phyloP scores from a whole-genome alignment of 768 basidiomycete species.

The Tricholoma hemisulphureum region DNA sequence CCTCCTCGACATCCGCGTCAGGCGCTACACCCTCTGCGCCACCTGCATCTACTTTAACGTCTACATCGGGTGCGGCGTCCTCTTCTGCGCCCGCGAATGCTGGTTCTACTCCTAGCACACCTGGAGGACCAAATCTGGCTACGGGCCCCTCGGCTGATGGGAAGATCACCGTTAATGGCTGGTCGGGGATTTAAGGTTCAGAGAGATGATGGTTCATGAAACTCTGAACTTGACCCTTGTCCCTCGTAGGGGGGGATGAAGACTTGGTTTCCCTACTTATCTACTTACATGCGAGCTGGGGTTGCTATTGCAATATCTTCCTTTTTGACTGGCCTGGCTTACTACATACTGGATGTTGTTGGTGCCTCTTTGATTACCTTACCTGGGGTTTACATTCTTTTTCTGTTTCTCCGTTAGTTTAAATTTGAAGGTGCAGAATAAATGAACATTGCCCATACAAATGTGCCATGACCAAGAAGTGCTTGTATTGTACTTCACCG shows the following conservation, averaged over 20 bases:
- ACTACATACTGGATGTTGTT: background rate
- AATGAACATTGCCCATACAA: too few relatives aligned
- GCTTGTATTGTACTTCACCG: too few relatives aligned
- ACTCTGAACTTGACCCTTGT: background rate
- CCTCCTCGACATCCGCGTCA: conserved; percentile 19
- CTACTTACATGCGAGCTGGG: background rate
- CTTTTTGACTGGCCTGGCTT: background rate
- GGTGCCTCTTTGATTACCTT: background rate
- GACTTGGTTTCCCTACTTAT: background rate
- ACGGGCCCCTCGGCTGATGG: conserved; percentile 44
- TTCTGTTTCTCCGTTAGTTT: too few relatives aligned
- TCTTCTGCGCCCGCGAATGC: conserved; percentile 1
- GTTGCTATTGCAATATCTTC: background rate
- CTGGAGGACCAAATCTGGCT: conserved; percentile 38
- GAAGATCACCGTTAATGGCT: conserved; percentile 45
- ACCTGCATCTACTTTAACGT: conserved; percentile 18
- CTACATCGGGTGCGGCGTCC: conserved; percentile 20
- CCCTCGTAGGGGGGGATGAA: background rate
- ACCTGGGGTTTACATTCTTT: too few relatives aligned
- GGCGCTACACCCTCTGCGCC: too few relatives aligned
- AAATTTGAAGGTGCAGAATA: too few relatives aligned
- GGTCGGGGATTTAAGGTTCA: conserved; percentile 26
- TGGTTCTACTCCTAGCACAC: conserved; percentile 3
- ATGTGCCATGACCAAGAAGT: too few relatives aligned
- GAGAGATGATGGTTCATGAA: background rate